These are phyloP conservation scores for Yarrowia divulgata DNA, from an alignment of 805 yeast species.

Conservation along the genomic window DNA sequence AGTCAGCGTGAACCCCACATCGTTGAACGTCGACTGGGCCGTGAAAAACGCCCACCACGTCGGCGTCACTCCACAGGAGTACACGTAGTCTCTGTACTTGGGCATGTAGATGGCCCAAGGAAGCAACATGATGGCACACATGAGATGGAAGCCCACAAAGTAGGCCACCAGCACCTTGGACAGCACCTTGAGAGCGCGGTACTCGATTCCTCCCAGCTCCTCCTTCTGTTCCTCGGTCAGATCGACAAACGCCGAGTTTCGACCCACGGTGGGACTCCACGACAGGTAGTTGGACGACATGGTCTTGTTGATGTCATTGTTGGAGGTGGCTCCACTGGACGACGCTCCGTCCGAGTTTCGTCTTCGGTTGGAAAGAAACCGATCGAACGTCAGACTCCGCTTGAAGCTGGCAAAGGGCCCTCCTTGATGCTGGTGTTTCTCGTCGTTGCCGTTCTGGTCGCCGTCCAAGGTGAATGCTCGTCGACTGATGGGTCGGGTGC, in stretches of 20 bases:
- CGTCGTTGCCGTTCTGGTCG: not conserved
- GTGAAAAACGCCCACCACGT: conserved; percentile 96
- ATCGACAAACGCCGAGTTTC: conserved; percentile 90
- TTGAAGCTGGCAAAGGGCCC: conserved; percentile 10
- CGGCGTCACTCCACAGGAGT: conserved; percentile 68
- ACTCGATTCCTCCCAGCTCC: conserved; percentile 97
- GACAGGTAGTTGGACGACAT: conserved; percentile 67
- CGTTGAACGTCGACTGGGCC: conserved; percentile 79
- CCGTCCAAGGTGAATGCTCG: conserved; percentile 22
- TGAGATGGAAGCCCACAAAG: conserved; percentile 77
- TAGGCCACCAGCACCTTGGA: conserved; percentile 69
- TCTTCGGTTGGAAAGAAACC: conserved; percentile 25
- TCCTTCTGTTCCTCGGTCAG: conserved; percentile 84
- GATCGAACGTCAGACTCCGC: conserved; percentile 13
- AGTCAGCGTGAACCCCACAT: conserved; percentile 82
- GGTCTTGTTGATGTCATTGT: conserved; percentile 27
- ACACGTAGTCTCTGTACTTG: conserved; percentile 49
- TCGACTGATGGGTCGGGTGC: conserved; percentile 3
- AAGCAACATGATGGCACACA: conserved; percentile 57
- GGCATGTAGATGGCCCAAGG: conserved; percentile 57
- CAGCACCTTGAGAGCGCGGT: conserved; percentile 82
- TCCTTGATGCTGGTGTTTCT: not conserved
- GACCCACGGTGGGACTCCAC: conserved; percentile 89
- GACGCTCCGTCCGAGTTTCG: not conserved
- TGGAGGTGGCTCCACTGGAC: not conserved